phyloP scores from a whole-genome alignment of 257 asterid species.

The Solanum peruvianum region DNA sequence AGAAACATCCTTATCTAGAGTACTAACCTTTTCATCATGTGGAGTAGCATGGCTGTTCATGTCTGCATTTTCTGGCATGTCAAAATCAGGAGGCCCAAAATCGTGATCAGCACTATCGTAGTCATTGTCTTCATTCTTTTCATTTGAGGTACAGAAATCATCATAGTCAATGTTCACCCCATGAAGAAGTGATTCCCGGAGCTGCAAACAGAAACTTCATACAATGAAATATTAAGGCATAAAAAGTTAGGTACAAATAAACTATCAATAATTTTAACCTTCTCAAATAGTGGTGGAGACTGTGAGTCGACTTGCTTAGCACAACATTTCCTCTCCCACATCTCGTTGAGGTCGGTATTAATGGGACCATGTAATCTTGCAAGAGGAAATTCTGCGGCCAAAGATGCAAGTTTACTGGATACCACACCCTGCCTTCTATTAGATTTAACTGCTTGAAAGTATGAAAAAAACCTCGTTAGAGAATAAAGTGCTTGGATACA shows the following conservation, averaged over 20 bases:
- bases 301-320: conserved; percentile 20
- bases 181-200: conserved; percentile 60
- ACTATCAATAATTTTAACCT: conserved; percentile 31
- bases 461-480: not conserved
- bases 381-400: conserved; percentile 57
- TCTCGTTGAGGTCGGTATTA: conserved; percentile 39
- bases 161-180: conserved; percentile 24
- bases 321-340: conserved; percentile 49
- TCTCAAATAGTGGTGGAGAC: conserved; percentile 51
- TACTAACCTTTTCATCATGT: conserved; percentile 38
- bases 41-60: conserved; percentile 22
- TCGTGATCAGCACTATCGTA: conserved; percentile 59
- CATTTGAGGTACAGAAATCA: conserved; percentile 16
- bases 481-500: not conserved
- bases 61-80: conserved; percentile 39
- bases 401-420: conserved; percentile 22
- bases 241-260: not conserved
- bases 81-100: conserved; percentile 40
- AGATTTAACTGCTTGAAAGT: conserved; percentile 47
- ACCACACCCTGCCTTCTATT: conserved; percentile 24
- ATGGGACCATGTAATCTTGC: conserved; percentile 61
- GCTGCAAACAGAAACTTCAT: conserved; percentile 38
- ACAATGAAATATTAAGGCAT: not conserved
- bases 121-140: conserved; percentile 27
- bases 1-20: not conserved